These are phyloP conservation scores for Parachaetomium inaequale DNA, from an alignment of 495 filamentous ascomycete genomes.

Conservation along the genomic window DNA sequence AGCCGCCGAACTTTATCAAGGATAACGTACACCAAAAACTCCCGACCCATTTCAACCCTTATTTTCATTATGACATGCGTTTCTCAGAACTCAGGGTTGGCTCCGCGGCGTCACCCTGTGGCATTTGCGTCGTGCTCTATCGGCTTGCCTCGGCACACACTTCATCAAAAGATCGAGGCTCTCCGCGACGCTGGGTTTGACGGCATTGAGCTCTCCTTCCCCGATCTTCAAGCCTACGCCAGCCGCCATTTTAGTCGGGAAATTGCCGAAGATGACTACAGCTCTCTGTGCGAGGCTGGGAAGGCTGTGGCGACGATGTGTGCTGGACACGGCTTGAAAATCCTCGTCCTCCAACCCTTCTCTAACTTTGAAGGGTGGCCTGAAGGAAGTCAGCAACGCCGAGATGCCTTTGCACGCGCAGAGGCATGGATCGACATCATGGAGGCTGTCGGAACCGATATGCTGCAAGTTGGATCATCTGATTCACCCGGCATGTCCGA, in stretches of 20 bases:
- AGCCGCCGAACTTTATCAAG: too few relatives aligned
- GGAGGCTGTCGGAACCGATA: constrained; percentile 63
- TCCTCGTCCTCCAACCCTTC: constrained; percentile 78
- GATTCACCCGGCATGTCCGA: constrained; percentile 56
- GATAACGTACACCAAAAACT: too few relatives aligned
- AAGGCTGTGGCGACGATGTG: constrained; percentile 52
- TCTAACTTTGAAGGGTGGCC: constrained; percentile 78
- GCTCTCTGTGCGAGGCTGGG: constrained; percentile 49
- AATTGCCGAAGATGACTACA: constrained; percentile 54
- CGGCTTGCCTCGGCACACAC: constrained; percentile 43
- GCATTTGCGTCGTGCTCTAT: constrained; percentile 27
- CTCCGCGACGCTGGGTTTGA: constrained; percentile 64
- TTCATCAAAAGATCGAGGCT: constrained; percentile 63
- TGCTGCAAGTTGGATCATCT: constrained; percentile 76
- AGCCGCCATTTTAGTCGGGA: constrained; percentile 46
- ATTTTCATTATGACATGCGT: neutral
- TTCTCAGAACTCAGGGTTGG: neutral
- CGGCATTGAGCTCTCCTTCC: constrained; percentile 72
- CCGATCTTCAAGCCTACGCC: constrained; percentile 67
- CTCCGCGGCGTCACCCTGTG: neutral
- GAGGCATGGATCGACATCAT: constrained; percentile 71
- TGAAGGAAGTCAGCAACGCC: constrained; percentile 49
- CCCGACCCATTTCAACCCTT: neutral
- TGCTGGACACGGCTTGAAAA: constrained; percentile 49
- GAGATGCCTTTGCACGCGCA: constrained; percentile 63